Conservation (phyloP, 768 basidiomycete species). For the Mycena polygramma region DNA sequence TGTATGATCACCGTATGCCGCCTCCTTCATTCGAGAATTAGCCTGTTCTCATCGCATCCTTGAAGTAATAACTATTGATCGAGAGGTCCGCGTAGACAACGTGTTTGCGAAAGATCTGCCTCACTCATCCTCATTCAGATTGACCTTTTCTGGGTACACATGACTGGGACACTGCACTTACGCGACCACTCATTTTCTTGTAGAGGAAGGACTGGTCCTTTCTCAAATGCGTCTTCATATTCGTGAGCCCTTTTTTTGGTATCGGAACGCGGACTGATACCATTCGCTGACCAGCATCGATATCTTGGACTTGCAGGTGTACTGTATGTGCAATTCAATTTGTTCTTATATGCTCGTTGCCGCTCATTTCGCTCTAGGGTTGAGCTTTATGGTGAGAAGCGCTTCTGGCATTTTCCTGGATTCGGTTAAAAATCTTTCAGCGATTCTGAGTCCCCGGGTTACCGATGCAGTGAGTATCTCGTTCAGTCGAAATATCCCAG, state of each 20-base stretch:
- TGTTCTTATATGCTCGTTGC: neutral
- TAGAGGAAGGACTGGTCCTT: slow-evolving; percentile 46
- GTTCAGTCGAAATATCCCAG: neutral
- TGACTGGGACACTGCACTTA: neutral
- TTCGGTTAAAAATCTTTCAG: neutral
- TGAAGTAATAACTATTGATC: slow-evolving; percentile 27
- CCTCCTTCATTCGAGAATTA: neutral
- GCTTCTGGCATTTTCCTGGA: neutral
- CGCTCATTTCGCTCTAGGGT: slow-evolving; percentile 6
- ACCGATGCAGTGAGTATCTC: slow-evolving; percentile 4
- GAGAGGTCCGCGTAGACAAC: slow-evolving; percentile 3
- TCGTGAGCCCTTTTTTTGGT: slow-evolving; percentile 34
- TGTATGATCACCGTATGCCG: slow-evolving; percentile 23
- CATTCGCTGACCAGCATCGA: slow-evolving; percentile 37
- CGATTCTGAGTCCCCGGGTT: slow-evolving; percentile 9
- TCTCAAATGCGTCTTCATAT: slow-evolving; percentile 46
- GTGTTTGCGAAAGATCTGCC: too few species aligned
- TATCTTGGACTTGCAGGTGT: slow-evolving; percentile 46
- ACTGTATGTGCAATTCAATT: slow-evolving; percentile 36
- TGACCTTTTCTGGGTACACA: slow-evolving; percentile 22
- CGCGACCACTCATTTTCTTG: neutral
- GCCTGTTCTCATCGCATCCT: neutral
- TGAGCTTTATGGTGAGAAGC: slow-evolving; percentile 20
- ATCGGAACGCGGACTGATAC: too few species aligned
- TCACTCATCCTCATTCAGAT: slow-evolving; percentile 1